These are phyloP conservation scores for Penicillium subrubescens DNA, from an alignment of 495 filamentous ascomycete genomes.

Conservation along the genomic window DNA sequence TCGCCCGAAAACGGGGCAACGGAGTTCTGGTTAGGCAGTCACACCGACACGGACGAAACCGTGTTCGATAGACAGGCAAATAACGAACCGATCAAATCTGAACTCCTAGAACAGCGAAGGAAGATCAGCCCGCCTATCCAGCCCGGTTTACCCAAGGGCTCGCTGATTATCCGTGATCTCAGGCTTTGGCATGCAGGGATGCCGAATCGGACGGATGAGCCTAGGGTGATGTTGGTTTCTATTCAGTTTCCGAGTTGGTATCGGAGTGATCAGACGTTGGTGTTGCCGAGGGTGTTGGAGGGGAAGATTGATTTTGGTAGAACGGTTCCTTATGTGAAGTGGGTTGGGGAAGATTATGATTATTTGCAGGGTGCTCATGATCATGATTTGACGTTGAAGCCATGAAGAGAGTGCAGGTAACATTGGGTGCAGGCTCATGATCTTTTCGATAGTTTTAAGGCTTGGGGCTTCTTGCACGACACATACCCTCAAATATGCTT, in stretches of 20 bases:
- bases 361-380: slow-evolving; percentile 32
- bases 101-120: slow-evolving; percentile 33
- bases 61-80: slow-evolving; percentile 24
- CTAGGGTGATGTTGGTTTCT: slow-evolving; percentile 46
- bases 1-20: slow-evolving; percentile 42
- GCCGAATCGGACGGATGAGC: slow-evolving; percentile 43
- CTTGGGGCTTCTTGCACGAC: too few relatives aligned
- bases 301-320: slow-evolving; percentile 22
- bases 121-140: slow-evolving; percentile 37
- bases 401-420: not conserved
- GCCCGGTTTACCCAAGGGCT: slow-evolving; percentile 40
- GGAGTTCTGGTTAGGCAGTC: slow-evolving; percentile 48
- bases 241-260: slow-evolving; percentile 36
- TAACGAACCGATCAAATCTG: slow-evolving; percentile 24
- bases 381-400: slow-evolving; percentile 28
- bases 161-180: slow-evolving; percentile 44
- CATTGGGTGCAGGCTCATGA: not conserved
- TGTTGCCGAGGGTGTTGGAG: slow-evolving; percentile 21
- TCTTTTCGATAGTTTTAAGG: not conserved
- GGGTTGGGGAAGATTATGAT: slow-evolving; percentile 32
- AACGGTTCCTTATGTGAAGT: slow-evolving; percentile 24
- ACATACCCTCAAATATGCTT: too few relatives aligned
- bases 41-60: slow-evolving; percentile 30
- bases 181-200: slow-evolving; percentile 49
- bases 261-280: slow-evolving; percentile 22